Evolutionary conservation across 495 filamentous ascomycete species (phyloP), one percentile per base, ranked within the genome.

Genomic region (Aspergillus olivimuriae): DNA sequence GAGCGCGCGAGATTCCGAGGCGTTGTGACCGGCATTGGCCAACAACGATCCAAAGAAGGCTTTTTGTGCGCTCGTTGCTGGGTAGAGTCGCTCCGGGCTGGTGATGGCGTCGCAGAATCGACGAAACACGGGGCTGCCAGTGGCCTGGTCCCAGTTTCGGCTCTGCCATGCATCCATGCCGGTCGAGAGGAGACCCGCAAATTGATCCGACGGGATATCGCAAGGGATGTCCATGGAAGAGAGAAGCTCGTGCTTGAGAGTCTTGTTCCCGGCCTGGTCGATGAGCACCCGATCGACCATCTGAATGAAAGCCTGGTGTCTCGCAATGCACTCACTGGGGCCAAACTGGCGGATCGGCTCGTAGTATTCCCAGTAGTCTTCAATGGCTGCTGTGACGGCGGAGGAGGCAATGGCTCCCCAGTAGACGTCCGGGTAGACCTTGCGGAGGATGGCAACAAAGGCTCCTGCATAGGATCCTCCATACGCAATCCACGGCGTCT

Each of bases 401-500:
- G 83, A 86, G 0, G 80, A 83, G 0, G 80, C 78, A 24, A 89
- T 84, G 1, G 82, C 73, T 51, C 77, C 85, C 63, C 66, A 84
- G 62, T 79, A 87, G 18, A 77, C 62, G 23, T 84, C 76, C 0
- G 84, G 84, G 56, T 88, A 87, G 33, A 78, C 47, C 40, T 76
- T 77, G 3, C 85, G 75, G 23, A 86, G 56, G 53, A 89, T 82
- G 1, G 85, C 84, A 23, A 78, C 79, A 44, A 85, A 81, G 8
- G 78, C 79, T 12, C 85, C 85, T 14, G 84, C 81, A 52, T 89
- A 89, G 4, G 80, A 84, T 1, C 83, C 84, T 2, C 85, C 85
- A 46, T 87, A 89, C 0, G 73, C 78, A 41, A 88, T 80, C 62
- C 77, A 87, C 0, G 85, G 69, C 4, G 71, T 76, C 18, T 63